Evolutionary conservation across 441 rosid species (phyloP), one percentile per base, ranked within the genome.

Genomic region (Gossypium trilobum): DNA sequence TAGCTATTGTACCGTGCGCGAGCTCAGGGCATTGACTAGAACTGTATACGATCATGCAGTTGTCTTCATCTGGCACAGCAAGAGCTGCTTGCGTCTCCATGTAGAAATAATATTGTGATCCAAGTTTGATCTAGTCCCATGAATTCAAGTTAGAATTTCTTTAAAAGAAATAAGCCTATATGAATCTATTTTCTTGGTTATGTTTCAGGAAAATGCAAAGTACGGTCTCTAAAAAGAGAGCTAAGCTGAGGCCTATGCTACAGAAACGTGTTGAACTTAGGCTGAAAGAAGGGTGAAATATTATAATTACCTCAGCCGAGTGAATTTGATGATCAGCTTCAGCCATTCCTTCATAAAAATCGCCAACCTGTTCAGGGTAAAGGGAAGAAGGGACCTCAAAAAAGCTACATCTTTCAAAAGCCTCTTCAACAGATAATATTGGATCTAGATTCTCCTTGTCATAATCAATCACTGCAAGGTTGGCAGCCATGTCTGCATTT

Each of bases 51-150:
- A 84, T 80, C 77, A 91, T 82, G 85, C 89, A 85, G 77, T 86
- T 84, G 82, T 95, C 98, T 84, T 95, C 96, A 80, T 92, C 97
- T 0, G 97, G 99, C 14, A 91, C 76, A 62, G 98, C 98, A 75
- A 95, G 91, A 33, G 99, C 95, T 1, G 89, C 83, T 75, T 92
- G 97, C 50, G 82, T 87, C 87, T 92, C 98, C 93, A 92, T 84
- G 69, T 87, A 92, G 82, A 95, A 95, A 79, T 88, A 86, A 78
- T 95, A 95, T 31, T 95, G 97, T 16, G 70, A 65, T 22, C 94
- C 95, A 1, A 91, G 83, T 70, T 79, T 83, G 60, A 95, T 73
- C 98, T 95, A 82, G 73, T 27, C 8, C 65, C 20, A 60, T n/a
- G 22, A 36, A 60, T n/a, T 2, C 36, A 60, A 27, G 44, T 25